phyloP scores from a whole-genome alignment of 2,329 filamentous ascomycete genomes.

The Microdochium bolleyi region DNA sequence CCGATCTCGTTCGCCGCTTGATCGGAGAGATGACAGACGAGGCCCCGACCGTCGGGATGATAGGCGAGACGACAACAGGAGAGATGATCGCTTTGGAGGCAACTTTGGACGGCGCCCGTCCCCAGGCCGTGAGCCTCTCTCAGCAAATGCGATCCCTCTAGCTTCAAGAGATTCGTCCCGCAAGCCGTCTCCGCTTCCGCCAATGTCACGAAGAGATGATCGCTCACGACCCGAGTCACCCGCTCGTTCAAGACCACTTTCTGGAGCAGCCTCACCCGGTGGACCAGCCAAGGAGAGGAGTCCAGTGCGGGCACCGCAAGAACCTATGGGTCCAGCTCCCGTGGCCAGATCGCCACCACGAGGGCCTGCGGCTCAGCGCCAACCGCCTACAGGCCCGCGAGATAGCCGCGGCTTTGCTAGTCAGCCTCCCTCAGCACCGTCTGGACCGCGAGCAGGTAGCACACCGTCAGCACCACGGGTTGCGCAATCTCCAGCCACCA shows the following conservation, averaged over 20 bases:
- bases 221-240: constrained; percentile 40
- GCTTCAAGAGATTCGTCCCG: constrained; percentile 42
- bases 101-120: constrained; percentile 37
- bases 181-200: constrained; percentile 43
- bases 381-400: constrained; percentile 40
- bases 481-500: constrained; percentile 17
- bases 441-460: neutral
- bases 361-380: constrained; percentile 44
- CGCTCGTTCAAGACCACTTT: constrained; percentile 16
- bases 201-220: constrained; percentile 32
- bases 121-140: constrained; percentile 32
- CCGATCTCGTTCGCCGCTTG: constrained; percentile 39
- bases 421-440: constrained; percentile 10
- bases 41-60: constrained; percentile 35
- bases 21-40: constrained; percentile 31
- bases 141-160: constrained; percentile 35
- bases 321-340: constrained; percentile 10
- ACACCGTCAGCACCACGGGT: constrained; percentile 3
- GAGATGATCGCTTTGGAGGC: constrained; percentile 30
- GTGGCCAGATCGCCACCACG: constrained; percentile 39
- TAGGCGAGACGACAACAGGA: constrained; percentile 21
- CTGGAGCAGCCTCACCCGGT: constrained; percentile 16
- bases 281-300: constrained; percentile 15
- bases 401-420: constrained; percentile 23
- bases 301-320: constrained; percentile 13